These are phyloP conservation scores for Xenoacremonium recifei DNA, from an alignment of 2,329 filamentous ascomycete species.

Conservation along the genomic window DNA sequence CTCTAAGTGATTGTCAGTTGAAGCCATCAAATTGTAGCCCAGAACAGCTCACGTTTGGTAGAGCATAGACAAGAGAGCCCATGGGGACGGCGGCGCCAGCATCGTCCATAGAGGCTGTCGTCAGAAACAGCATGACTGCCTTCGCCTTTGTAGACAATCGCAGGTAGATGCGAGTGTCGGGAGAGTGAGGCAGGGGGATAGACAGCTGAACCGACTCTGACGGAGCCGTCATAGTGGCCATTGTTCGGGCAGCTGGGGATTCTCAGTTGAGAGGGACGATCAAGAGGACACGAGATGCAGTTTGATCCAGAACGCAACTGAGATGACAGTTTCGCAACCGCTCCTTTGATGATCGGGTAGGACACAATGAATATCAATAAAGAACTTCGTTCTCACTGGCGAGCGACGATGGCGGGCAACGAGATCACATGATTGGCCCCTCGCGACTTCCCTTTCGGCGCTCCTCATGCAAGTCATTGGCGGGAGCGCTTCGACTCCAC, in stretches of 20 bases:
- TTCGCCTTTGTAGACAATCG: slow-evolving; percentile 58
- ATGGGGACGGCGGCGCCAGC: slow-evolving; percentile 54
- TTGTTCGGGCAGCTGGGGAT: too few species aligned
- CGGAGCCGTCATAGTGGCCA: slow-evolving; percentile 19
- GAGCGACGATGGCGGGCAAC: too few species aligned
- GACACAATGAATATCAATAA: too few species aligned
- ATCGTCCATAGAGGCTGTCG: slow-evolving; percentile 55
- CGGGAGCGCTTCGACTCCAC: background rate
- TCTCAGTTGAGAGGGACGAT: too few species aligned
- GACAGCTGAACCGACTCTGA: slow-evolving; percentile 47
- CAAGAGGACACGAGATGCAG: too few species aligned
- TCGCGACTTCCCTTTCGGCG: background rate
- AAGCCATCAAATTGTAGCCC: too few species aligned
- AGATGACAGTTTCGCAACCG: too few species aligned
- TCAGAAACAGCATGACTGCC: slow-evolving; percentile 59
- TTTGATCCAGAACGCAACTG: too few species aligned
- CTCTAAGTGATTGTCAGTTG: too few species aligned
- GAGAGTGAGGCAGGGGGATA: slow-evolving; percentile 57
- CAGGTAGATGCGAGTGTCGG: slow-evolving; percentile 61
- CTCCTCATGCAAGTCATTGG: background rate
- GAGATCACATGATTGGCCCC: slow-evolving; percentile 1
- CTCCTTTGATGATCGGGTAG: too few species aligned
- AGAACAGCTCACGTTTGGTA: slow-evolving; percentile 78
- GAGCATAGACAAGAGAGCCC: slow-evolving; percentile 90
- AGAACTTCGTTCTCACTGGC: too few species aligned